A percentile compares a stretch with the other conserved stretches of the same genome.
Conservation (phyloP, 331 rosid species). For the Malus hybrid region DNA sequence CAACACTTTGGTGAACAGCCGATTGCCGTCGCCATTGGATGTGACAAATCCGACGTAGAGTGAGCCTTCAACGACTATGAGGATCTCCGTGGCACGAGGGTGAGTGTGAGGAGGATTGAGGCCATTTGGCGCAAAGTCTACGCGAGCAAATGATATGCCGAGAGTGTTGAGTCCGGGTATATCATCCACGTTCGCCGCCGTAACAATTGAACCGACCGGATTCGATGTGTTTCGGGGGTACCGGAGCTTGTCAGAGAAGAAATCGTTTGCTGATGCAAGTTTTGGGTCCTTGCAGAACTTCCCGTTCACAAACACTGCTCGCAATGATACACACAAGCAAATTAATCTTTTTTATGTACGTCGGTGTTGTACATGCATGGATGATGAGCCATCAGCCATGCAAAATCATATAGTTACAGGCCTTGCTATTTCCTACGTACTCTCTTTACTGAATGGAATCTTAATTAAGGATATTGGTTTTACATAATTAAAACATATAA, state of each 20-base stretch:
- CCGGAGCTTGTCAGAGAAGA: background rate
- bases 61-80: background rate
- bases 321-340: background rate
- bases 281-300: background rate
- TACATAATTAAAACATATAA: background rate
- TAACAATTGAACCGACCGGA: background rate
- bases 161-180: background rate
- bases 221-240: background rate
- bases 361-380: background rate
- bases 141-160: background rate
- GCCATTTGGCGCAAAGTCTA: slow-evolving; percentile 9
- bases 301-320: background rate
- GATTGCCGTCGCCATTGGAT: background rate
- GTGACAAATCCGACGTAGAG: slow-evolving; percentile 8
- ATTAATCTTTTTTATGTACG: background rate
- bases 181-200: background rate
- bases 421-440: too few species aligned
- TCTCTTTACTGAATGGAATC: too few species aligned
- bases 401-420: background rate
- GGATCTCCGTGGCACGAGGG: background rate
- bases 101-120: slow-evolving; percentile 13
- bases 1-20: background rate
- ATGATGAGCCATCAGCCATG: background rate
- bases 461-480: too few species aligned
- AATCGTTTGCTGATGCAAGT: background rate